Conservation (phyloP, 208 protist species). For the Crithidia acanthocephali region DNA sequence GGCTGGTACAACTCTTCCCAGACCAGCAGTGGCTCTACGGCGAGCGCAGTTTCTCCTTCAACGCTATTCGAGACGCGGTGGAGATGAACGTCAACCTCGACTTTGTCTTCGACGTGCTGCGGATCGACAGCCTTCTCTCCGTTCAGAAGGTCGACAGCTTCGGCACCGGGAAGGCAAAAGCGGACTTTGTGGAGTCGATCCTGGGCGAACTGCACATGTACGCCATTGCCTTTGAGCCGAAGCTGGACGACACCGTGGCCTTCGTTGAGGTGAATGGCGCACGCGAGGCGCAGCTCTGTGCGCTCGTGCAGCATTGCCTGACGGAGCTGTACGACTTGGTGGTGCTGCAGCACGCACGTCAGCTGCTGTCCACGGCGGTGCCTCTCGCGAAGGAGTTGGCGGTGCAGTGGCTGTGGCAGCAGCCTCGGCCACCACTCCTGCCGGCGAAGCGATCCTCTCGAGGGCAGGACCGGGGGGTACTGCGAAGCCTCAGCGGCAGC, state of each 20-base stretch:
- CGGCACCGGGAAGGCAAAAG: conserved; percentile 75
- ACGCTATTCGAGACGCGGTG: conserved; percentile 63
- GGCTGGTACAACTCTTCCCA: conserved; percentile 79
- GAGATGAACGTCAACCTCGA: conserved; percentile 90
- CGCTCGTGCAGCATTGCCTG: conserved; percentile 79
- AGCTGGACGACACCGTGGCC: conserved; percentile 63
- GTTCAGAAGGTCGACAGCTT: conserved; percentile 21
- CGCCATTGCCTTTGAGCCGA: conserved; percentile 60
- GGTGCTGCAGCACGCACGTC: conserved; percentile 59
- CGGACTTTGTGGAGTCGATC: conserved; percentile 79
- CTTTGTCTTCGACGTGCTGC: conserved; percentile 80
- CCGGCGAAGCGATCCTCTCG: conserved; percentile 14
- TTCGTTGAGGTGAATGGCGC: conserved; percentile 76
- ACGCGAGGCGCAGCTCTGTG: conserved; percentile 52
- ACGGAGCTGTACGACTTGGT: conserved; percentile 90
- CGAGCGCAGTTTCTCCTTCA: conserved; percentile 60
- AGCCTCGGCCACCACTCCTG: conserved; percentile 27
- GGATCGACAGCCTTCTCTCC: conserved; percentile 47
- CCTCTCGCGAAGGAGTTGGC: conserved; percentile 86
- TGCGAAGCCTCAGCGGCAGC: neutral
- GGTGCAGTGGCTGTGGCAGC: conserved; percentile 53
- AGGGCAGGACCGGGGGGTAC: neutral
- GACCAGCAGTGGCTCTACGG: conserved; percentile 82
- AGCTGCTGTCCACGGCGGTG: conserved; percentile 51
- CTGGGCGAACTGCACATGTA: conserved; percentile 75